Percentiles rank a stretch among this genome's conserved stretches.
These are phyloP conservation scores for Nyctanthes arbortristis DNA, from an alignment of 257 asterid genomes.

Conservation along the genomic window DNA sequence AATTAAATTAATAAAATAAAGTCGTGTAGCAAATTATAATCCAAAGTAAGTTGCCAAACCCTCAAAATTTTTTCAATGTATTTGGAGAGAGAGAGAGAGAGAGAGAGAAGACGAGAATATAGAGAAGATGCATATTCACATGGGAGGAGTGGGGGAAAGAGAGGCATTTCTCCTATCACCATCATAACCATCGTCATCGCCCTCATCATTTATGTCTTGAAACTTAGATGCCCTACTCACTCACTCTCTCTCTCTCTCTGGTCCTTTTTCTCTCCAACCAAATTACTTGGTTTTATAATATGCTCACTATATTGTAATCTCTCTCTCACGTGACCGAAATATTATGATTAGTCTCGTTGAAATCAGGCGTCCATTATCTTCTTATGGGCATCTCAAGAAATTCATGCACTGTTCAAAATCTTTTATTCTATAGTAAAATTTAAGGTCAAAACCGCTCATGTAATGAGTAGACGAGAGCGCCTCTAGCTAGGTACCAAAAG, in stretches of 20 bases:
- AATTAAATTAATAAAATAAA: too few relatives aligned
- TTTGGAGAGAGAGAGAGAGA: background rate
- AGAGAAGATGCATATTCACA: constrained; percentile 29
- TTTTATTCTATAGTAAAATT: background rate
- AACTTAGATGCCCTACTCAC: constrained; percentile 22
- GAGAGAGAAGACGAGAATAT: background rate
- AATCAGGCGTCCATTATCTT: background rate
- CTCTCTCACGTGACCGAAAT: constrained; percentile 53
- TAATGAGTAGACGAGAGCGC: too few relatives aligned
- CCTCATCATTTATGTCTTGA: constrained; percentile 55
- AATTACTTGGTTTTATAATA: constrained; percentile 13
- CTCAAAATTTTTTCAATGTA: too few relatives aligned
- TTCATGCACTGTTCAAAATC: background rate
- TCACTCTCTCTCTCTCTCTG: background rate
- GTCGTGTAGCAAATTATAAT: too few relatives aligned
- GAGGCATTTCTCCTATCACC: constrained; percentile 21
- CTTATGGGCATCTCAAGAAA: background rate
- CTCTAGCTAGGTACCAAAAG: too few relatives aligned
- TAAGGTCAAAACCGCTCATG: too few relatives aligned
- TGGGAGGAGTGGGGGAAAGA: constrained; percentile 28
- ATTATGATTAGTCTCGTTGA: constrained; percentile 14
- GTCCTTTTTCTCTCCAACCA: background rate
- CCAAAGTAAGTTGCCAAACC: too few relatives aligned
- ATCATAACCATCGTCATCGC: constrained; percentile 40
- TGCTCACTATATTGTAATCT: constrained; percentile 24